Conservation (phyloP, 1,139 yeast species). For the Meyerozyma guilliermondii region DNA sequence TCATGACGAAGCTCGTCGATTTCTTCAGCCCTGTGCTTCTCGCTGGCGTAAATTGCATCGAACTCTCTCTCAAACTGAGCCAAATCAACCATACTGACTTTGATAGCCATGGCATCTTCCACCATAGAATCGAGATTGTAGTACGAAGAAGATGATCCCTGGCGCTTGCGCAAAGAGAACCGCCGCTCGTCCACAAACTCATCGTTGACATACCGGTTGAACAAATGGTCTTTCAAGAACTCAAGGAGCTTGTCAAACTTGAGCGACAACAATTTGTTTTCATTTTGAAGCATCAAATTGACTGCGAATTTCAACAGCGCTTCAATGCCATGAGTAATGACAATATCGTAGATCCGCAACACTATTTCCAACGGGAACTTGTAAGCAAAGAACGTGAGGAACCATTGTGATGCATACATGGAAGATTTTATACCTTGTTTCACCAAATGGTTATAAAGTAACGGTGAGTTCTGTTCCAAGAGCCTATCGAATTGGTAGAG, state of each 20-base stretch:
- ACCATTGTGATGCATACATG: slow-evolving; percentile 97
- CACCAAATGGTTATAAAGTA: slow-evolving; percentile 66
- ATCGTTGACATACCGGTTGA: slow-evolving; percentile 58
- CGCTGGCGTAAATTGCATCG: slow-evolving; percentile 64
- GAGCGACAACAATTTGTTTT: slow-evolving; percentile 50
- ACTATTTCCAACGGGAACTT: slow-evolving; percentile 85
- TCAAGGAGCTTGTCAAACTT: slow-evolving; percentile 72
- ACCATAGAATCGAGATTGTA: slow-evolving; percentile 73
- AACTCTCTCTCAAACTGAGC: slow-evolving; percentile 70
- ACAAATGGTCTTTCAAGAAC: slow-evolving; percentile 73
- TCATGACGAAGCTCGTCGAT: slow-evolving; percentile 57
- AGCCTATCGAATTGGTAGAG: slow-evolving; percentile 87
- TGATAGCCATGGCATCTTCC: slow-evolving; percentile 69
- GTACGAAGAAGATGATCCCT: slow-evolving; percentile 14
- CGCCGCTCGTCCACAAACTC: slow-evolving; percentile 24
- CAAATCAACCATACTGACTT: slow-evolving; percentile 67
- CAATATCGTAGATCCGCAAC: slow-evolving; percentile 74
- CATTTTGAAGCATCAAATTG: slow-evolving; percentile 68
- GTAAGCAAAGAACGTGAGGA: slow-evolving; percentile 88
- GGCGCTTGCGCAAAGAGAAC: slow-evolving; percentile 16
- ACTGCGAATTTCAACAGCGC: slow-evolving; percentile 76
- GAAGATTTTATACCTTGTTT: slow-evolving; percentile 84
- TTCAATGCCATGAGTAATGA: slow-evolving; percentile 86
- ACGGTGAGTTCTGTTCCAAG: slow-evolving; percentile 65
- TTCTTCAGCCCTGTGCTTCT: slow-evolving; percentile 64